phyloP scores from a whole-genome alignment of 306 rosid species.

The Biancaea sappan region DNA sequence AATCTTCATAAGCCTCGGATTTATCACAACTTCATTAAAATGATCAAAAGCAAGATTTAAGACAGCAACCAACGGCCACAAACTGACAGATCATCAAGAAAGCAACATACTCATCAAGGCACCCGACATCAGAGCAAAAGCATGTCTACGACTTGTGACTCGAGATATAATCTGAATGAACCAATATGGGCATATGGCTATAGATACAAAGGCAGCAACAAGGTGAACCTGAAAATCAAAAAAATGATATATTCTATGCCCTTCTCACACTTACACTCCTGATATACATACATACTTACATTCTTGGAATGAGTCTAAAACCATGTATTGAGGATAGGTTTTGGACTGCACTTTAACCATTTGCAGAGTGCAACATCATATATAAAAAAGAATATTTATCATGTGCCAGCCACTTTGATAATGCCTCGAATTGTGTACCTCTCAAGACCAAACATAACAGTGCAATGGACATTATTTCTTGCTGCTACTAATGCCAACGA shows the following conservation, averaged over 20 bases:
- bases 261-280: constrained; percentile 20
- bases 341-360: constrained; percentile 16
- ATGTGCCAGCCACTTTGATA: constrained; percentile 26
- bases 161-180: constrained; percentile 40
- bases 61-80: neutral
- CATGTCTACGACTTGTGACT: constrained; percentile 29
- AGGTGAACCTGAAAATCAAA: constrained; percentile 24
- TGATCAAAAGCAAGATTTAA: neutral
- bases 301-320: constrained; percentile 26
- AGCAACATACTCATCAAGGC: constrained; percentile 24
- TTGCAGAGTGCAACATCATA: constrained; percentile 35
- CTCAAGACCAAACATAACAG: neutral
- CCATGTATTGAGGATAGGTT: constrained; percentile 27
- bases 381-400: constrained; percentile 39
- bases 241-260: constrained; percentile 29
- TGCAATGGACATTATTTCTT: constrained; percentile 55
- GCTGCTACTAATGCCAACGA: constrained; percentile 87
- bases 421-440: constrained; percentile 33
- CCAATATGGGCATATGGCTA: constrained; percentile 34
- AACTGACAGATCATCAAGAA: constrained; percentile 22
- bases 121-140: constrained; percentile 17
- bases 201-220: constrained; percentile 15
- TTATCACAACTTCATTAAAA: too few relatives aligned
- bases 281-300: constrained; percentile 35
- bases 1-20: too few relatives aligned